Evolutionary conservation across 1,284 basidiomycete genomes (phyloP).

Genomic region (Ceratobasidium theobromae): DNA sequence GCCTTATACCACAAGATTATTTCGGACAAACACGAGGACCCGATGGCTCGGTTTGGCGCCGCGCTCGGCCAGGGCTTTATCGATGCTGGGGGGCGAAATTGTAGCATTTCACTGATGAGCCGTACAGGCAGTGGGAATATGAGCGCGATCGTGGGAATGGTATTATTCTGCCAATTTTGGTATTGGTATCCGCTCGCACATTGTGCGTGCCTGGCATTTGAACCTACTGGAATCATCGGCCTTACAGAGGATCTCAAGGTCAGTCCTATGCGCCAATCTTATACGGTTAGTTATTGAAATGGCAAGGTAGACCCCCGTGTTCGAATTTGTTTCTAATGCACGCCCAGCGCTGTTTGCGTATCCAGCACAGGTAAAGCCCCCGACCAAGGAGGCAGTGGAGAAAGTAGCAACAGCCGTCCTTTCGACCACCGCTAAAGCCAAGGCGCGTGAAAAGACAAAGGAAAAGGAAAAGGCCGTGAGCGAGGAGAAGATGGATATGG

Average conservation of each 20-base stretch:
- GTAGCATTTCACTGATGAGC: slow-evolving; percentile 89
- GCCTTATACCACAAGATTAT: slow-evolving; percentile 85
- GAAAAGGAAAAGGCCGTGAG: slow-evolving; percentile 70
- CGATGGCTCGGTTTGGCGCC: slow-evolving; percentile 95
- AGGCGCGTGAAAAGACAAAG: slow-evolving; percentile 83
- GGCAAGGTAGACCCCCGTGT: slow-evolving; percentile 71
- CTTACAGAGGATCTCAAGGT: slow-evolving; percentile 83
- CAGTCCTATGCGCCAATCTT: slow-evolving; percentile 35
- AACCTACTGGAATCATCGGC: slow-evolving; percentile 91
- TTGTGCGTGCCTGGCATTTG: slow-evolving; percentile 86
- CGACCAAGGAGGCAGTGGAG: slow-evolving; percentile 85
- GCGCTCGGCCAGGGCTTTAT: slow-evolving; percentile 93
- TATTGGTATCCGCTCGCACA: slow-evolving; percentile 99
- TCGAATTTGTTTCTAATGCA: slow-evolving; percentile 87
- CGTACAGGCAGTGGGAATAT: slow-evolving; percentile 89
- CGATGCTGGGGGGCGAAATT: slow-evolving; percentile 93
- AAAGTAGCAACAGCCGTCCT: slow-evolving; percentile 92
- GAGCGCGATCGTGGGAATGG: slow-evolving; percentile 92
- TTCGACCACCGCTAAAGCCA: slow-evolving; percentile 92
- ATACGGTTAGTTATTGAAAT: slow-evolving; percentile 7
- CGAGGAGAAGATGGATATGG: slow-evolving; percentile 80
- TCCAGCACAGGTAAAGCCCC: slow-evolving; percentile 78
- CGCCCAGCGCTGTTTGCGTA: slow-evolving; percentile 89
- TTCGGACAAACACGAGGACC: slow-evolving; percentile 94
- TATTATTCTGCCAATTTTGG: slow-evolving; percentile 97